phyloP scores from a whole-genome alignment of 202 grass and related monocot genomes.

The Schoenoplectus tabernaemontani region DNA sequence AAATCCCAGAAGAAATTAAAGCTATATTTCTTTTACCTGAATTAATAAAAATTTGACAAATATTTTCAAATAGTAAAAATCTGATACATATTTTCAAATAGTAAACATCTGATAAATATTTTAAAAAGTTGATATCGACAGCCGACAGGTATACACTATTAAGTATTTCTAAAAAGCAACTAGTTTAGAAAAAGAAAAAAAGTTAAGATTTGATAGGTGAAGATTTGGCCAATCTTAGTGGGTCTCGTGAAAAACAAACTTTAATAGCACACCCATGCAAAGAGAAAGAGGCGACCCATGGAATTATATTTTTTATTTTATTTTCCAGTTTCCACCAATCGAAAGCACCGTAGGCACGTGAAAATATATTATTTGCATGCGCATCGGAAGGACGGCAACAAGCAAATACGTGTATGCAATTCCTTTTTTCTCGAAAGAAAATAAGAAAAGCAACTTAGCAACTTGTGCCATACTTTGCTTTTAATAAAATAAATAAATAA shows the following conservation, averaged over 20 bases:
- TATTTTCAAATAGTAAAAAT: no score
- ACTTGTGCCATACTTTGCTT: not conserved
- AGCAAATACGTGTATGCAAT: slow-evolving; percentile 15
- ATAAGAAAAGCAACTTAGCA: not conserved
- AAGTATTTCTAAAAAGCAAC: not conserved
- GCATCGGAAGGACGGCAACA: no score
- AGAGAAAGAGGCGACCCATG: slow-evolving; percentile 3
- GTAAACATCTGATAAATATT: no score
- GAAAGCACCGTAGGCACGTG: not conserved
- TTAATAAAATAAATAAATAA: not conserved
- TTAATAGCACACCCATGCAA: not conserved
- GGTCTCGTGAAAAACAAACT: not conserved
- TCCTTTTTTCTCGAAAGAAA: slow-evolving; percentile 11
- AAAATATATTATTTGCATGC: slow-evolving; percentile 23
- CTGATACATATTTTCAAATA: no score
- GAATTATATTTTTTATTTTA: no score
- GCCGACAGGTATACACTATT: not conserved
- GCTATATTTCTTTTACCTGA: not conserved
- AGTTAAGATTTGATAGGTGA: not conserved
- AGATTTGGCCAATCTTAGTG: slow-evolving; percentile 1
- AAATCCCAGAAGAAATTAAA: not conserved
- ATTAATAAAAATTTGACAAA: no score
- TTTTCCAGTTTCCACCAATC: no score
- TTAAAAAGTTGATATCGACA: no score
- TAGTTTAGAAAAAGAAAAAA: not conserved